Evolutionary conservation across 306 rosid genomes (phyloP).

Genomic region (Casuarina glauca): DNA sequence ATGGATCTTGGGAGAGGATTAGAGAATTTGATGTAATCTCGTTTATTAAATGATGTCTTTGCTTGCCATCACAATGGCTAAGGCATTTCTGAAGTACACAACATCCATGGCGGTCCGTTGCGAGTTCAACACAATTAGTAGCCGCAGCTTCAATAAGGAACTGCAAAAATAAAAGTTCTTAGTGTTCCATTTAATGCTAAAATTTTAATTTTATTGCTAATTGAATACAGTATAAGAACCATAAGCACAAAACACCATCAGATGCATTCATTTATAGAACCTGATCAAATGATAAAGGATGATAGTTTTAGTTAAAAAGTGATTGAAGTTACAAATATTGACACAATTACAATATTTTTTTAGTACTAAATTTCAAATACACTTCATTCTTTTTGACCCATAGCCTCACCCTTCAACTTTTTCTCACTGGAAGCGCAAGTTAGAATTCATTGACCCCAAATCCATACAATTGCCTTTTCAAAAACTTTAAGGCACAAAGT

Average conservation of each 20-base stretch:
- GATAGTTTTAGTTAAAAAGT: not conserved
- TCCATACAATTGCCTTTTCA: not conserved
- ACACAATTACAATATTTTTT: not conserved
- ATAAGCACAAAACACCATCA: not conserved
- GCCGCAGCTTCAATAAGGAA: conserved; percentile 54
- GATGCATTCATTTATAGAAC: not conserved
- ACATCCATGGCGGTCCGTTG: conserved; percentile 61
- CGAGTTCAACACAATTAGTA: conserved; percentile 52
- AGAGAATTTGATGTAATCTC: conserved; percentile 50
- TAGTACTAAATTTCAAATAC: not conserved
- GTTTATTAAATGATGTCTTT: conserved; percentile 32
- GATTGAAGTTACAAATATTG: not conserved
- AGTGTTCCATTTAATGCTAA: conserved; percentile 5
- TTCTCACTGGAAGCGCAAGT: not conserved
- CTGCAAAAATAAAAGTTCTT: conserved; percentile 34
- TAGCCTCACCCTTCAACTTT: not conserved
- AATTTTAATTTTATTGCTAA: not conserved
- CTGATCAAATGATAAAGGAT: not conserved
- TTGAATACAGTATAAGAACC: not conserved
- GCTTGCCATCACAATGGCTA: conserved; percentile 37
- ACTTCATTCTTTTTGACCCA: not conserved
- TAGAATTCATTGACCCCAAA: not conserved
- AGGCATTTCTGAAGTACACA: conserved; percentile 66
- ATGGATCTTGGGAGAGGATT: conserved; percentile 56
- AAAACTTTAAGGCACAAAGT: not conserved